Conservation (phyloP, 352 stramenopile species). For the Phytophthora palmivora region DNA sequence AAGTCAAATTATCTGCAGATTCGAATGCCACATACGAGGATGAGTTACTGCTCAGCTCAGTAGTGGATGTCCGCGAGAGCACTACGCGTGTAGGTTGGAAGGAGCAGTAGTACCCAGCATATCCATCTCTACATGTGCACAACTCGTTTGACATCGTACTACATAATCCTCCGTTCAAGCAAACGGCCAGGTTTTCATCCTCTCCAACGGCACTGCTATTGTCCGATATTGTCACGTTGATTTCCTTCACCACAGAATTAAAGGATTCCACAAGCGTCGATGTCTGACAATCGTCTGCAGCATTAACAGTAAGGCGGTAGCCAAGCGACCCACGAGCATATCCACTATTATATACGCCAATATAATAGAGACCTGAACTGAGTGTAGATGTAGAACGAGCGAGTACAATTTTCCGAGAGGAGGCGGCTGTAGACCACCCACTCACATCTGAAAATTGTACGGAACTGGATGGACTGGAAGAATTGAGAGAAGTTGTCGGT, state of each 20-base stretch:
- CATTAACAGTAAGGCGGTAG: slow-evolving; percentile 65
- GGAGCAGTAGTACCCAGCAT: slow-evolving; percentile 55
- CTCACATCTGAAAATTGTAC: slow-evolving; percentile 63
- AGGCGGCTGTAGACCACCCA: slow-evolving; percentile 51
- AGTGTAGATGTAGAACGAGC: slow-evolving; percentile 67
- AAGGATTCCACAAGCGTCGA: slow-evolving; percentile 24
- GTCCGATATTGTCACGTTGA: slow-evolving; percentile 10
- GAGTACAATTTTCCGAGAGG: slow-evolving; percentile 62
- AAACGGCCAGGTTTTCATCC: slow-evolving; percentile 41
- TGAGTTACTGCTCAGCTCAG: not conserved
- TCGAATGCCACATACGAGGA: slow-evolving; percentile 40
- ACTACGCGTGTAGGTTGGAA: slow-evolving; percentile 30
- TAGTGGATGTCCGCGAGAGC: slow-evolving; percentile 10
- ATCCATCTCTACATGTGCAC: slow-evolving; percentile 49
- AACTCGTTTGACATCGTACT: slow-evolving; percentile 53
- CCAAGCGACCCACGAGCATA: slow-evolving; percentile 60
- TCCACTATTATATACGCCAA: slow-evolving; percentile 75
- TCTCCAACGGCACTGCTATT: slow-evolving; percentile 10
- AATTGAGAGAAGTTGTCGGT: slow-evolving; percentile 30
- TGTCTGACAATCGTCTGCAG: slow-evolving; percentile 48
- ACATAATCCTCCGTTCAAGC: slow-evolving; percentile 56
- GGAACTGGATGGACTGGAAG: slow-evolving; percentile 40
- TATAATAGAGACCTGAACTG: slow-evolving; percentile 77
- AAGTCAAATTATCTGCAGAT: slow-evolving; percentile 24
- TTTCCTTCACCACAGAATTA: slow-evolving; percentile 14